Percentiles rank a stretch among this genome's conserved stretches.
phyloP scores from a whole-genome alignment of 495 filamentous ascomycete genomes.

The Penicillium parvum region DNA sequence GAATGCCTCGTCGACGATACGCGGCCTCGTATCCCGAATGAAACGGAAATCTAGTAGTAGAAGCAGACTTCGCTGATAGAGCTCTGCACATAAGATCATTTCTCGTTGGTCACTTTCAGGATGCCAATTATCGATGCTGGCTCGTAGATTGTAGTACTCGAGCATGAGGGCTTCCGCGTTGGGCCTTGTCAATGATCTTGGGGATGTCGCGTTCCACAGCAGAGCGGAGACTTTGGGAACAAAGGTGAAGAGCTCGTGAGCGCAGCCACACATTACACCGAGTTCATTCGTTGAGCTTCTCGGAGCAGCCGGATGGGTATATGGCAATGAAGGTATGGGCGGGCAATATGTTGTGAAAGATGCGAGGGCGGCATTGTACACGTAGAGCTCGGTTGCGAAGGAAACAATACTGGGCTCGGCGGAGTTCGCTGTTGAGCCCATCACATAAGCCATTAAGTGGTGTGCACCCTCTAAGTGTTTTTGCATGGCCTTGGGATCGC shows the following conservation, averaged over 20 bases:
- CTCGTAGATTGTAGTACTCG: slow-evolving; percentile 3
- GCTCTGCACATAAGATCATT: slow-evolving; percentile 11
- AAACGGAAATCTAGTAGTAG: slow-evolving; percentile 14
- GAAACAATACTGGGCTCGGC: slow-evolving; percentile 9
- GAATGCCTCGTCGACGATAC: slow-evolving; percentile 8
- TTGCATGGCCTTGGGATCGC: slow-evolving; percentile 15
- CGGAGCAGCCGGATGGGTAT: background rate
- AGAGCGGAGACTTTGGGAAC: slow-evolving; percentile 8
- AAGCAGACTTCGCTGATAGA: slow-evolving; percentile 15
- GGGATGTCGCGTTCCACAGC: background rate
- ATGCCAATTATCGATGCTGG: slow-evolving; percentile 6
- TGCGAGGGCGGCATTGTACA: slow-evolving; percentile 16
- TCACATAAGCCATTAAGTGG: slow-evolving; percentile 14
- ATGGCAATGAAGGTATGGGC: background rate
- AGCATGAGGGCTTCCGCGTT: background rate
- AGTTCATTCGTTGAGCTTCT: background rate
- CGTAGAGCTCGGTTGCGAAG: slow-evolving; percentile 11
- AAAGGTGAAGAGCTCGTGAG: slow-evolving; percentile 12
- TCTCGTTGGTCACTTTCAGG: slow-evolving; percentile 8
- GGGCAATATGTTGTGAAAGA: slow-evolving; percentile 11
- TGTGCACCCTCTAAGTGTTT: slow-evolving; percentile 15
- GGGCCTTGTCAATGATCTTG: background rate
- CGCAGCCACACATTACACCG: slow-evolving; percentile 15
- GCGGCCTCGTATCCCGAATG: background rate
- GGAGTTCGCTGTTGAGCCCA: background rate